Evolutionary conservation across 345 rosid genomes (phyloP), one percentile per base, ranked within the genome.

Genomic region (Gynandropsis gynandra): DNA sequence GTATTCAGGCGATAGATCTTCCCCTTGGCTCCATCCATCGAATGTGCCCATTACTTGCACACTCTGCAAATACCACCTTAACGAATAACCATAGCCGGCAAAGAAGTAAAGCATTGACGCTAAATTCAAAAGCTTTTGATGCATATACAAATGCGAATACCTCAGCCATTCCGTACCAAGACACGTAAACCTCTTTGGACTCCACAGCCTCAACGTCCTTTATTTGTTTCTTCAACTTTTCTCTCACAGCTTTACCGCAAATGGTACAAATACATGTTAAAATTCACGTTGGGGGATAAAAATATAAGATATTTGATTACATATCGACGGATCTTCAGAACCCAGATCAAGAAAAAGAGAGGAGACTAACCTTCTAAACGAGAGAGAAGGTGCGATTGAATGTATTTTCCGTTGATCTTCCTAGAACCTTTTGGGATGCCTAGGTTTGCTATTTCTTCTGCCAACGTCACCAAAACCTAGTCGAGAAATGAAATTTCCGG

Each of bases 11-110:
- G 96, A 87, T 50, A 87, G 66, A 68, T 82, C 75, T 66, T 81
- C 92, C 18, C 82, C 80, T 66, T 76, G 95, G 66, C 92, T 87
- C 96, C 95, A 87, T 29, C 95, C 95, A 17, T 83, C 95, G 20
- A 83, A 90, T 18, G 77, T 66, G 48, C 98, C 98, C 98, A 82
- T 83, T 47, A 83, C 94, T 80, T 90, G 94, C 37, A 90, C 95
- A 52, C 82, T 75, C 95, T 85, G 63, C 39, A 12, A 42, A 35
- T n/a, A 49, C 27, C 4, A 42, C 32, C 47, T n/a, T n/a, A n/a
- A n/a, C n/a, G n/a, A n/a, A n/a, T n/a, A n/a, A n/a, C n/a, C n/a
- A n/a, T n/a, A n/a, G n/a, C n/a, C n/a, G n/a, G n/a, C n/a, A n/a
- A n/a, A n/a, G n/a, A n/a, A n/a, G n/a, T n/a, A n/a, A n/a, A n/a